Evolutionary conservation across 1,284 basidiomycete species (phyloP).

Genomic region (Phaffia rhodozyma): DNA sequence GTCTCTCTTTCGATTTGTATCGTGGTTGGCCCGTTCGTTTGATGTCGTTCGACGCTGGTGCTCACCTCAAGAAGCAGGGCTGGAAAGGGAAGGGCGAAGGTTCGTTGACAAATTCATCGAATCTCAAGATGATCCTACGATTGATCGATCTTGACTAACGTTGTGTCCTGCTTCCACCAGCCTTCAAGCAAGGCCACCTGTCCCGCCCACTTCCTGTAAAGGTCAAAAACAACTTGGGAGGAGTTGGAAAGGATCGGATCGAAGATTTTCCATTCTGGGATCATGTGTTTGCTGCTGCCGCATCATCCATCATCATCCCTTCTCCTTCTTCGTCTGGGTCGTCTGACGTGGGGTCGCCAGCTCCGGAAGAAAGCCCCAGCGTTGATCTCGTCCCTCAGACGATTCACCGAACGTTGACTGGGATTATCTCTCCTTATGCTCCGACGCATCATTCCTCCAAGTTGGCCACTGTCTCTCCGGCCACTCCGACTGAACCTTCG

Average conservation of each 20-base stretch:
- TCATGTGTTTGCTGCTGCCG: constrained; percentile 55
- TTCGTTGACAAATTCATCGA: constrained; percentile 19
- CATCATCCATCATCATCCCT: constrained; percentile 56
- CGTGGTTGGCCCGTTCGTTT: no score
- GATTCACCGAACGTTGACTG: constrained; percentile 50
- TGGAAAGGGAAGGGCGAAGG: constrained; percentile 70
- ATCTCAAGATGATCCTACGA: not conserved
- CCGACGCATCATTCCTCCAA: constrained; percentile 42
- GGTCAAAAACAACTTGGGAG: constrained; percentile 70
- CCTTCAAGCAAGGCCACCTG: constrained; percentile 34
- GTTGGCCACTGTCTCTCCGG: constrained; percentile 22
- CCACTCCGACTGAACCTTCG: constrained; percentile 26
- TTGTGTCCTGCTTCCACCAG: constrained; percentile 18
- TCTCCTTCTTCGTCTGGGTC: constrained; percentile 15
- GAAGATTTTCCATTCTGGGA: constrained; percentile 62
- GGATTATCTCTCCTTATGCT: constrained; percentile 54
- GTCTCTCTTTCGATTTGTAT: no score
- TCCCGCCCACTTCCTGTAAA: constrained; percentile 59
- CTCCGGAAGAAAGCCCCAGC: constrained; percentile 14
- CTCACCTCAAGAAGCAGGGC: constrained; percentile 66
- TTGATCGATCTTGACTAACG: not conserved
- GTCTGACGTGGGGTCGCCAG: constrained; percentile 30
- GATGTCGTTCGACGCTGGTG: constrained; percentile 65
- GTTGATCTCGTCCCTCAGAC: constrained; percentile 18
- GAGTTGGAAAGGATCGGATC: constrained; percentile 80